Conservation (phyloP, 1,284 basidiomycete species). For the Puccinia polysora region DNA sequence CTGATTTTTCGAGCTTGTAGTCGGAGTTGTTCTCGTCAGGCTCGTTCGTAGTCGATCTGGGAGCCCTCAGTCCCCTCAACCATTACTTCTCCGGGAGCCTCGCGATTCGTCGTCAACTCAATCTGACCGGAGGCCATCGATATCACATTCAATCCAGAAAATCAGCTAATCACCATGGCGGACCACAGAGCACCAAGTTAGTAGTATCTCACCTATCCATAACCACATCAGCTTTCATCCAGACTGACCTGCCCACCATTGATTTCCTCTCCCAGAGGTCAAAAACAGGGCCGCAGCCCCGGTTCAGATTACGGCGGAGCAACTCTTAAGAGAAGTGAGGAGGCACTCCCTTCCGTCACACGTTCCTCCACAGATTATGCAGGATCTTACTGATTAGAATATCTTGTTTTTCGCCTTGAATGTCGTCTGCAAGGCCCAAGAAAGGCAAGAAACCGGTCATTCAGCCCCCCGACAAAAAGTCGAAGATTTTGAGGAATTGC, state of each 20-base stretch:
- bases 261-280: conserved; percentile 14
- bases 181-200: conserved; percentile 40
- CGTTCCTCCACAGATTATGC: conserved; percentile 14
- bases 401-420: too few relatives aligned
- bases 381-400: conserved; percentile 9
- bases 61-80: too few relatives aligned
- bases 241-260: background rate
- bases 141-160: too few relatives aligned
- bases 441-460: conserved; percentile 85
- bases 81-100: too few relatives aligned
- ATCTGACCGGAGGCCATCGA: too few relatives aligned
- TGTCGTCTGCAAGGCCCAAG: conserved; percentile 78
- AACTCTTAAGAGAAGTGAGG: conserved; percentile 82
- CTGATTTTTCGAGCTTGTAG: too few relatives aligned
- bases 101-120: too few relatives aligned
- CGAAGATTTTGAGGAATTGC: conserved; percentile 93
- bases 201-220: background rate
- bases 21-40: too few relatives aligned
- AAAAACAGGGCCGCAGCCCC: conserved; percentile 43
- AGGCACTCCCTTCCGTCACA: background rate
- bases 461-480: conserved; percentile 88
- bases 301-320: conserved; percentile 85
- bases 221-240: background rate
- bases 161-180: conserved; percentile 20
- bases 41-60: too few relatives aligned